Base-by-base conservation (phyloP, 352 stramenopile species). In the Phytophthora constricta region DNA sequence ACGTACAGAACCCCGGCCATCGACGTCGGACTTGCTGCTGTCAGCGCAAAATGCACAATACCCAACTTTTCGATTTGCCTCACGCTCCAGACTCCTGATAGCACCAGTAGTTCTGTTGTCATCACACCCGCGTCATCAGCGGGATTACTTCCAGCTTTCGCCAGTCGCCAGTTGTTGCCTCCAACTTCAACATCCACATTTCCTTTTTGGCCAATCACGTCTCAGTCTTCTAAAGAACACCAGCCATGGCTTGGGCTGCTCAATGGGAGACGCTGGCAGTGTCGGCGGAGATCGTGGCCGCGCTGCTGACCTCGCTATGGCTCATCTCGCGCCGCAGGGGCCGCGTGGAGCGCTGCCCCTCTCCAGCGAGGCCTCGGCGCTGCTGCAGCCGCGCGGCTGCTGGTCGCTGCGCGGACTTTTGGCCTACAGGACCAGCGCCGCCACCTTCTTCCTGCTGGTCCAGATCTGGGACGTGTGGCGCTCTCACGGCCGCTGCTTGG, bases 401-500 rank as follows among this genome's bases (percentile, higher is more conserved):
- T 88, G 76, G 56, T 80, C 84, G 13, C 61, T 91, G 13, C 56
- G 62, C 25, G 46, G 47, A 17, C 61, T 93, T 27, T 16, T 89
- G 17, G 62, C 37, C 13, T 93, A 79, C 50, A 65, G 85, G 17
- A 43, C 68, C 0, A 39, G 41, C 2, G 70, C 68, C n/a, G 49
- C 68, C 10, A 67, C 53, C 3, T 93, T 91, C 62, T 93, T 89
- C 61, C 42, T 80, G 0, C 20, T 80, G 28, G 58, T 92, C 26
- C 82, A 91, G 56, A 22, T 80, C 20, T 87, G 77, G 70, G 82
- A 95, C 57, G 26, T 92, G 4, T 80, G 80, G 41, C 80, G 84
- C 42, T 85, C 87, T 16, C 27, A 48, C 10, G 65, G 63, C 28
- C 66, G 68, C 31, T 92, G 87, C 45, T 58, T 93, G 50, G 64